A percentile compares a stretch with the other conserved stretches of the same genome.
phyloP scores from a whole-genome alignment of 139 green algal genomes.

The Micromonas pusilla region DNA sequence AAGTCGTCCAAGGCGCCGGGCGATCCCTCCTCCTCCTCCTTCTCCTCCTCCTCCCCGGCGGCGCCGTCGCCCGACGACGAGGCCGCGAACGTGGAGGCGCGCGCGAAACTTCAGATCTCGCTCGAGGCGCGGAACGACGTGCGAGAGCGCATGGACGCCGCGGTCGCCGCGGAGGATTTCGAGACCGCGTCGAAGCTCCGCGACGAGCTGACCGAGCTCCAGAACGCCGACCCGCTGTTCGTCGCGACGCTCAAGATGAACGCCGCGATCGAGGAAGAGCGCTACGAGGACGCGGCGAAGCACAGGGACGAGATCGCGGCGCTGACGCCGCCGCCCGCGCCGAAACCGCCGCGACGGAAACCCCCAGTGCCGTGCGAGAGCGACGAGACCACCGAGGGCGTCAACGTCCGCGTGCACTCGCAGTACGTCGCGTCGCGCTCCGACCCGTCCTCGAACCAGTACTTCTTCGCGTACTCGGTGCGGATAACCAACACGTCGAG shows the following conservation, averaged over 20 bases:
- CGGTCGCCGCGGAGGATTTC: neutral
- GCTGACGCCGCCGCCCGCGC: slow-evolving; percentile 22
- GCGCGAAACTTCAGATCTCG: neutral
- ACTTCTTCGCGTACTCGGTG: slow-evolving; percentile 56
- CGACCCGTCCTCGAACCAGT: slow-evolving; percentile 38
- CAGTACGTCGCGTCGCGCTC: slow-evolving; percentile 48
- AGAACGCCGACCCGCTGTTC: neutral
- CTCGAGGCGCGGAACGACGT: no score
- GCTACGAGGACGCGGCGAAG: slow-evolving; percentile 42
- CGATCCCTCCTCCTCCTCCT: no score
- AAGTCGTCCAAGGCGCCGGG: no score
- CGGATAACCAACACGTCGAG: slow-evolving; percentile 34
- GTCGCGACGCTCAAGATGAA: slow-evolving; percentile 21
- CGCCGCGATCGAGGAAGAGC: slow-evolving; percentile 47
- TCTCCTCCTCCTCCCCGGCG: neutral
- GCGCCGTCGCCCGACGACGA: neutral
- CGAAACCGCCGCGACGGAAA: neutral
- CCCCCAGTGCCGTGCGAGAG: slow-evolving; percentile 4
- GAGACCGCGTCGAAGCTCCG: neutral
- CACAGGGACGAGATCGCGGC: slow-evolving; percentile 27
- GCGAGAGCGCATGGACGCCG: neutral
- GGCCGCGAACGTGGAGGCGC: no score
- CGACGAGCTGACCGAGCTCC: neutral
- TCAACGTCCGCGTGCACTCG: slow-evolving; percentile 46
- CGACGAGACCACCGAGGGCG: slow-evolving; percentile 39